Evolutionary conservation across 805 yeast species (phyloP).

Genomic region (Barnettozyma siamensis): DNA sequence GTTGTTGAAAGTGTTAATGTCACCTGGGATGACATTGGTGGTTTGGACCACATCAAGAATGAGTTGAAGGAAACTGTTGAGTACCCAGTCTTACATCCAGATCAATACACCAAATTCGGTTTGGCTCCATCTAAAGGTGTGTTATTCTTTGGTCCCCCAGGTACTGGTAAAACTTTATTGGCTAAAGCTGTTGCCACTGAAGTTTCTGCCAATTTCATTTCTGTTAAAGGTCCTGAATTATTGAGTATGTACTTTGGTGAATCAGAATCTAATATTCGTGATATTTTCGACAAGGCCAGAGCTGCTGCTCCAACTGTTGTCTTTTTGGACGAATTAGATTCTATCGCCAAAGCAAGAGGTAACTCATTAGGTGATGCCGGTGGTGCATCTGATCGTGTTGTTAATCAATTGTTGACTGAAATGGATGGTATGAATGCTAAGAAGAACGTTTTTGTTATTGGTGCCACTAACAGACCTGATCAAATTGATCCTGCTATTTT

Average conservation of each 20-base stretch:
- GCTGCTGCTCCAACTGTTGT: conserved; percentile 99
- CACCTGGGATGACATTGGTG: conserved; percentile 99
- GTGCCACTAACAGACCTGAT: conserved; percentile 99
- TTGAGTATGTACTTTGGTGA: conserved; percentile 99
- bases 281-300: conserved; percentile 95
- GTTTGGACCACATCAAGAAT: conserved; percentile 90
- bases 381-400: conserved; percentile 95
- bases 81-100: conserved; percentile 98
- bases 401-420: conserved; percentile 90
- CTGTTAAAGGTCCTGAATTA: conserved; percentile 95
- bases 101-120: conserved; percentile 97
- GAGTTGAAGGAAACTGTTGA: conserved; percentile 99
- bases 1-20: conserved; percentile 98
- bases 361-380: conserved; percentile 90
- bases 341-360: conserved; percentile 96
- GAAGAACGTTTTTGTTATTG: conserved; percentile 97
- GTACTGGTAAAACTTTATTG: conserved; percentile 98
- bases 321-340: conserved; percentile 95
- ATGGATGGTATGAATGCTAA: conserved; percentile 99
- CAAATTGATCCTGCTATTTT: conserved; percentile 98
- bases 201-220: conserved; percentile 95
- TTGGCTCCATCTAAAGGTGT: conserved; percentile 98
- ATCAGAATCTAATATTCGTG: conserved; percentile 95
- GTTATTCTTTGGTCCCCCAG: conserved; percentile 98
- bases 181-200: conserved; percentile 99